Conservation (phyloP, 2,329 filamentous ascomycete genomes). For the Cadophora malorum region DNA sequence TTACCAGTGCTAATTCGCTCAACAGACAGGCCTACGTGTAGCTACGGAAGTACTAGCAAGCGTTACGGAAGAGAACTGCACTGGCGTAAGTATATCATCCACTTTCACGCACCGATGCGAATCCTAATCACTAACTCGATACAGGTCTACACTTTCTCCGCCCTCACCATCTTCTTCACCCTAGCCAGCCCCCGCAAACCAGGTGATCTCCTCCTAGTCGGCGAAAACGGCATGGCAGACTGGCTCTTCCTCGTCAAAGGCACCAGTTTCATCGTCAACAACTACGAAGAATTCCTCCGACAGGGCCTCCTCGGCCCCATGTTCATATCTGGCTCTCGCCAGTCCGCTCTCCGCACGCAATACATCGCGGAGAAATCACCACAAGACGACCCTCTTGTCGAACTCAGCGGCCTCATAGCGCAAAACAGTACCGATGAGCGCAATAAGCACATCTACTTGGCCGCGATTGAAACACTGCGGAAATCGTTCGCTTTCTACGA, state of each 20-base stretch:
- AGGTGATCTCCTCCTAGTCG: slow-evolving; percentile 48
- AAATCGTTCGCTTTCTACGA: slow-evolving; percentile 43
- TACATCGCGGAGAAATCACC: slow-evolving; percentile 8
- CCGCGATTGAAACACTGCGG: slow-evolving; percentile 47
- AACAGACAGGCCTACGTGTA: slow-evolving; percentile 36
- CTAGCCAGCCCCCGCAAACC: slow-evolving; percentile 47
- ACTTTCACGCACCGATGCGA: neutral
- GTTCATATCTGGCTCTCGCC: slow-evolving; percentile 40
- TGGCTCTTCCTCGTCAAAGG: slow-evolving; percentile 50
- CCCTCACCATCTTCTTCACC: slow-evolving; percentile 47
- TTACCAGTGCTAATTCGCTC: neutral
- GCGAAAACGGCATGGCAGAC: slow-evolving; percentile 46
- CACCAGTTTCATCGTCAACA: slow-evolving; percentile 45
- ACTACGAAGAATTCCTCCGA: slow-evolving; percentile 37
- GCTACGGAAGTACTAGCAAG: slow-evolving; percentile 46
- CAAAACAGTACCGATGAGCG: slow-evolving; percentile 30
- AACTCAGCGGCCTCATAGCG: slow-evolving; percentile 30
- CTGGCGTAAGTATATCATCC: slow-evolving; percentile 32
- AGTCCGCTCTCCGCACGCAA: slow-evolving; percentile 29
- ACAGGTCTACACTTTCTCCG: slow-evolving; percentile 49
- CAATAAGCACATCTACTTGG: slow-evolving; percentile 41
- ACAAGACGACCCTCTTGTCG: slow-evolving; percentile 31
- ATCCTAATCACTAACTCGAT: neutral
- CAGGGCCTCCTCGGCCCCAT: slow-evolving; percentile 40
- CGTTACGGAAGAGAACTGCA: slow-evolving; percentile 46